Evolutionary conservation across 495 filamentous ascomycete genomes (phyloP).

Genomic region (Xylaria palmicola): DNA sequence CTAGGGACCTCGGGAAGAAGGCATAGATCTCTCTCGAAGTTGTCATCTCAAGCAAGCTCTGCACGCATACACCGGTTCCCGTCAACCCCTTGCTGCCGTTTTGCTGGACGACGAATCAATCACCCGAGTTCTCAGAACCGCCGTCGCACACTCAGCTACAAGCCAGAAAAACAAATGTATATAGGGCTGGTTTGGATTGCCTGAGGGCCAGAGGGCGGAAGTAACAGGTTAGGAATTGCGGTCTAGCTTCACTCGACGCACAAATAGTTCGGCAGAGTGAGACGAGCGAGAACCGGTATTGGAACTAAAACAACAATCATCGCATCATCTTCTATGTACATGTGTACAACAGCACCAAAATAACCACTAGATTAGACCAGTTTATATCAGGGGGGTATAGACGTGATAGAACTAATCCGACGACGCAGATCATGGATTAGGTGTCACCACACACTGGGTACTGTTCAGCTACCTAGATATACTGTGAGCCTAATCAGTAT

Average conservation of each 20-base stretch:
- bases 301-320: background rate
- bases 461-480: too few species aligned
- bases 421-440: background rate
- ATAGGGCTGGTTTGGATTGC: background rate
- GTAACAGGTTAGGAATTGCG: background rate
- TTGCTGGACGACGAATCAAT: background rate
- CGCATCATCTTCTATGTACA: slow-evolving; percentile 13
- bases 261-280: slow-evolving; percentile 4
- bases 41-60: background rate
- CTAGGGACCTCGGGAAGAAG: slow-evolving; percentile 49
- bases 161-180: background rate
- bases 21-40: slow-evolving; percentile 22
- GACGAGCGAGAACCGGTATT: slow-evolving; percentile 8
- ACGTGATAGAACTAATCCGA: background rate
- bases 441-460: background rate
- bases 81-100: background rate
- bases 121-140: background rate
- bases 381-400: slow-evolving; percentile 2
- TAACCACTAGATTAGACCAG: slow-evolving; percentile 13
- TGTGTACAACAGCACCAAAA: slow-evolving; percentile 15
- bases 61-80: slow-evolving; percentile 1
- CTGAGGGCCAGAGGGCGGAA: background rate
- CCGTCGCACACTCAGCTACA: background rate
- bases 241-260: background rate
- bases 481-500: background rate